Base-by-base conservation (phyloP, 768 basidiomycete species). In the Russula foetens region DNA sequence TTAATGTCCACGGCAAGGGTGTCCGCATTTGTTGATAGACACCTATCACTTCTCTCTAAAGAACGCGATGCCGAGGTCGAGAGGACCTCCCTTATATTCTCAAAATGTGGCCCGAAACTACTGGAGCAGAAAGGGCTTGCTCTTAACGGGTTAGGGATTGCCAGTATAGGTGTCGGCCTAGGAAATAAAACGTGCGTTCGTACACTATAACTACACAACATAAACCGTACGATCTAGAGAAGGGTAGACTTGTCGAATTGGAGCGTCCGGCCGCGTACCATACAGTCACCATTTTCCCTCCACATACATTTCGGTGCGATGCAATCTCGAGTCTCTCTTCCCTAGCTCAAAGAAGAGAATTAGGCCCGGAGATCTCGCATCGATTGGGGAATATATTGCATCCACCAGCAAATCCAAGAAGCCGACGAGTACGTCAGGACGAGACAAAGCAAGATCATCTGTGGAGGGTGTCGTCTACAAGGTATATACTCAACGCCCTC, bases 121-220 rank as follows among this genome's bases (percentile, higher is more conserved):
- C 78, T 98, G n/a, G 92, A 96, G 71, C 85, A 89, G 65, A 86
- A 88, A 59, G 95, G 95, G 3, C 76, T 98, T 11, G 86, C 91
- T 0, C 71, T 97, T 1, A 81, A 81, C 29, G 86, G 86, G 47
- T 76, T 98, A 5, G 84, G 89, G 1, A 74, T 92, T 1, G 78
- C 81, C 1, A 78, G 80, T 26, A 77, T 93, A n/a, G 84, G 81
- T 53, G 80, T 97, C 19, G 96, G 95, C 3, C 79, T 98, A 4
- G 95, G 93, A 28, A 95, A 94, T 28, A 95, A 94, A 76, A 94
- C 85, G 93, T 96, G 71, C 47, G 45, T 26, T 41, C 31, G 14
- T 5, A 35, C 49, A 7, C 24, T 29, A 19, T 19, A 28, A 48
- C 17, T 23, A 54, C 29, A 5, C 29, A 43, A 57, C 23, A 35